Conservation (phyloP, 352 stramenopile species). For the Globisporangium polare region DNA sequence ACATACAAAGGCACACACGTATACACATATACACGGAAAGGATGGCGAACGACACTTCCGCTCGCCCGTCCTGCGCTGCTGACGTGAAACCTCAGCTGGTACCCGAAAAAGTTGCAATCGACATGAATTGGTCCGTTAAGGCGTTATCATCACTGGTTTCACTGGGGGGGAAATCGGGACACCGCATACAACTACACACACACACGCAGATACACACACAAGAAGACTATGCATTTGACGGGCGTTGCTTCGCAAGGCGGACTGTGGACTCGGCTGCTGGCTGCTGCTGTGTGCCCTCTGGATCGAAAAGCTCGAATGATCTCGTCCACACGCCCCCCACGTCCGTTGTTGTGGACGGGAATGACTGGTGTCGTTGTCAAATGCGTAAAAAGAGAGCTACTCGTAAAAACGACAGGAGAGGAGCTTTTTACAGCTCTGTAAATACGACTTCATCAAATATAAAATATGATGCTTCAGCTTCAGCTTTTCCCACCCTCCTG, state of each 20-base stretch:
- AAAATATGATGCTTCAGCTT: too few species aligned
- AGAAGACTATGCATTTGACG: too few species aligned
- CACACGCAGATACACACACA: slow-evolving; percentile 1
- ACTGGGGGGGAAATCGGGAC: not conserved
- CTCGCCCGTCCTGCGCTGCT: not conserved
- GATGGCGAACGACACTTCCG: not conserved
- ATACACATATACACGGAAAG: slow-evolving; percentile 8
- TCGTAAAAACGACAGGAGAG: not conserved
- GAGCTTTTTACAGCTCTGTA: not conserved
- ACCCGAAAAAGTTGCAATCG: slow-evolving; percentile 90
- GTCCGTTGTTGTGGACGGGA: not conserved
- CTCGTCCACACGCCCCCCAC: too few species aligned
- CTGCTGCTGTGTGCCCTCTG: not conserved
- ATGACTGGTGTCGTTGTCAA: slow-evolving; percentile 1
- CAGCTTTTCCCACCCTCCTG: too few species aligned
- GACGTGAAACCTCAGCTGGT: slow-evolving; percentile 76
- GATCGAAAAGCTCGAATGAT: slow-evolving; percentile 6
- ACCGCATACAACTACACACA: not conserved
- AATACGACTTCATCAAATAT: not conserved
- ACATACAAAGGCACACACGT: not conserved
- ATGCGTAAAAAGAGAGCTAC: not conserved
- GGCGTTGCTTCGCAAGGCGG: too few species aligned
- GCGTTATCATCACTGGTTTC: slow-evolving; percentile 75
- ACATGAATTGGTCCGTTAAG: slow-evolving; percentile 87
- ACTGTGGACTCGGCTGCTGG: too few species aligned